Percentiles rank a stretch among this genome's conserved stretches.
These are phyloP conservation scores for Pholiota adiposa DNA, from an alignment of 1,284 basidiomycete genomes.

Conservation along the genomic window DNA sequence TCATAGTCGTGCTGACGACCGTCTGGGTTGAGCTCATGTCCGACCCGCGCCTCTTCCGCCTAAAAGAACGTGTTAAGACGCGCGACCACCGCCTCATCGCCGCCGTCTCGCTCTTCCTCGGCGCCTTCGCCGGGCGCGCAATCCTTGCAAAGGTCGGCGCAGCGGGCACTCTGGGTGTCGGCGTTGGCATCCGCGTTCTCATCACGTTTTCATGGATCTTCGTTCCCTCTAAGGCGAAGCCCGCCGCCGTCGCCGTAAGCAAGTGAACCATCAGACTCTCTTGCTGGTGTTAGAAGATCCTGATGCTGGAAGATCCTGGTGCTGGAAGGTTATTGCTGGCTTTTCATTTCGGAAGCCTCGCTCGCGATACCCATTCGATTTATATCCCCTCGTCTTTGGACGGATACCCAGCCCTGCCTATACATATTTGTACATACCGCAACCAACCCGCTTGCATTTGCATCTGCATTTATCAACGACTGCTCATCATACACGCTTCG, in stretches of 20 bases:
- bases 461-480: too few relatives aligned
- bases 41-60: constrained; percentile 71
- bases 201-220: constrained; percentile 73
- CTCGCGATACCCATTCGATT: too few relatives aligned
- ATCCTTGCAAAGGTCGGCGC: constrained; percentile 66
- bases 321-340: too few relatives aligned
- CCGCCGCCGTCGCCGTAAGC: neutral
- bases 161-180: constrained; percentile 69
- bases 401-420: too few relatives aligned
- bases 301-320: too few relatives aligned
- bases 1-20: constrained; percentile 43
- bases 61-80: constrained; percentile 54
- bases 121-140: constrained; percentile 74
- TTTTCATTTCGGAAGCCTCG: too few relatives aligned
- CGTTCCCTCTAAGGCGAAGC: constrained; percentile 48
- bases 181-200: constrained; percentile 66
- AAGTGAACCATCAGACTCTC: neutral
- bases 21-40: constrained; percentile 88
- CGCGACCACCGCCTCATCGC: constrained; percentile 79
- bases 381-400: too few relatives aligned
- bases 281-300: too few relatives aligned
- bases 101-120: constrained; percentile 71
- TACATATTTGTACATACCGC: too few relatives aligned
- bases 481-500: too few relatives aligned
- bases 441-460: too few relatives aligned